Percentiles rank a stretch among this genome's conserved stretches.
phyloP scores from a whole-genome alignment of 2,329 filamentous ascomycete genomes.

The Colletotrichum acutatum region DNA sequence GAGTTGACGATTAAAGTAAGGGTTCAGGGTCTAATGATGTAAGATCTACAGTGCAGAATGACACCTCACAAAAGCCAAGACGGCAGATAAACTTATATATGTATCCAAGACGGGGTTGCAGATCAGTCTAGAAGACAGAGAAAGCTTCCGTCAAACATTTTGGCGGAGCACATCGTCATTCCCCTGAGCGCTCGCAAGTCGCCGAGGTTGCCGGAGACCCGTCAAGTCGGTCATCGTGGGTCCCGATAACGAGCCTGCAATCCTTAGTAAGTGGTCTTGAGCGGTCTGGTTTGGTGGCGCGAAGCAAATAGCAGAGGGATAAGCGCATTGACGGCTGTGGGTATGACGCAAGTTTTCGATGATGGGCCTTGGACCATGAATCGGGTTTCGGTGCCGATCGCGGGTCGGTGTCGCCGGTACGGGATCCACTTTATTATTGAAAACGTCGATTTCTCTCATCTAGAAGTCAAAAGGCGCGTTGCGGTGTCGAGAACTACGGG shows the following conservation, averaged over 20 bases:
- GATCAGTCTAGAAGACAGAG: background rate
- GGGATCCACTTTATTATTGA: background rate
- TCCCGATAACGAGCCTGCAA: background rate
- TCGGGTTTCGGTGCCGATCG: constrained; percentile 24
- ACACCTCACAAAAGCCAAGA: background rate
- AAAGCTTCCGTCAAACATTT: constrained; percentile 3
- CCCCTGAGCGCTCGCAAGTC: background rate
- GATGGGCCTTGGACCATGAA: background rate
- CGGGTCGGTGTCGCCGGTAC: constrained; percentile 18
- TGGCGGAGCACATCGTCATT: constrained; percentile 9
- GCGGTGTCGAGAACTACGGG: no score
- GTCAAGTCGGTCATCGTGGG: constrained; percentile 12
- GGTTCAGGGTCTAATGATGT: background rate
- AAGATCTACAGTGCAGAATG: background rate
- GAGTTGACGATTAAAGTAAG: background rate
- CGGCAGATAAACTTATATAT: background rate
- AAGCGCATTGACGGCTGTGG: background rate
- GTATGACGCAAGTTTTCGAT: constrained; percentile 11
- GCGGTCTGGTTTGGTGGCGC: constrained; percentile 18
- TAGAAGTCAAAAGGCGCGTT: background rate
- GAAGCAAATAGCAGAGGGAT: background rate
- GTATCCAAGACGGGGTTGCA: background rate
- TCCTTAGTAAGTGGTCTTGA: background rate
- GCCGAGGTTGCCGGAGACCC: constrained; percentile 10
- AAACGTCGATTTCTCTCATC: background rate